Base-by-base conservation (phyloP, 177 flowering plant species). In the Vitis hybrid region DNA sequence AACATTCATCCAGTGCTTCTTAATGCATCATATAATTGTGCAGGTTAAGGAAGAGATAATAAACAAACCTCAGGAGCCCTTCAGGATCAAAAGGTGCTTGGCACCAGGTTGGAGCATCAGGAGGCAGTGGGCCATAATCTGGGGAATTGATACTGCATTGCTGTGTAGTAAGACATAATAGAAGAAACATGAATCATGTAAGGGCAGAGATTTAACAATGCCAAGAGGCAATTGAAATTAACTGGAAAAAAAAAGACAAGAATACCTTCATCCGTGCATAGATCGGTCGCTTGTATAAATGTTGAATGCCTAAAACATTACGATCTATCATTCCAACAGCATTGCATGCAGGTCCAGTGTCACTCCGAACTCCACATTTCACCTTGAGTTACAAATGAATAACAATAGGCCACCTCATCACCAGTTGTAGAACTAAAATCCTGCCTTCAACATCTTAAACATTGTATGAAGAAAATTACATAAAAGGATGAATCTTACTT, bases 61-160 rank as follows among this genome's bases (percentile, higher is more conserved):
- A 60, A 32, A 65, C 68, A 68, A 60, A 92, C 97, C 97, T 92
- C 62, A 92, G 61, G 49, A 89, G 74, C 55, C 97, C 97, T 82
- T 92, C 97, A 0, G 97, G 97, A 74, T 92, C 97, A 77, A 89
- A 92, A 32, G 97, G 97, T 51, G 95, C 93, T 78, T 83, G 92
- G 67, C 97, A 92, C 97, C 97, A 92, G 10, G 90, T 80, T 69
- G 97, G 95, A 65, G 97, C 92, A 83, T 82, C 76, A 18, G 82
- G 79, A 66, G 93, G 93, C 54, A 87, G 76, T 1, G 89, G 91
- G 21, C 97, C 97, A 71, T 85, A 70, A 56, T 84, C 86, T 34
- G 97, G 95, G 18, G 89, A 87, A 62, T 83, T 82, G 51, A 83
- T 85, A 78, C 91, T 90, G 80, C 94, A 90, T 79, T 85, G 68